Evolutionary conservation across 2,329 filamentous ascomycete species (phyloP).

Genomic region (Trichothecium roseum): DNA sequence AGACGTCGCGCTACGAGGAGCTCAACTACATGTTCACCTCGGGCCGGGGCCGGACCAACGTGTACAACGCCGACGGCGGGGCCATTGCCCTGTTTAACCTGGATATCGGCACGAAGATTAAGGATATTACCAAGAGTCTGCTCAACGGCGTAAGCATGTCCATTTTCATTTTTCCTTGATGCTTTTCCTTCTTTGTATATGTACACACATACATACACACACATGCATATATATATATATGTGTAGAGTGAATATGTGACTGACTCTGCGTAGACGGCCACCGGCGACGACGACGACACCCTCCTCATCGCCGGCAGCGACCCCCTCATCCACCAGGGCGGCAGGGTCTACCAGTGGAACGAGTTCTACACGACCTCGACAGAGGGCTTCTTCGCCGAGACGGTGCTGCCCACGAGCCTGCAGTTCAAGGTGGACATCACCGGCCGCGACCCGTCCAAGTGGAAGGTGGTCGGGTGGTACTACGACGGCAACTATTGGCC

Average conservation of each 20-base stretch:
- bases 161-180: not conserved
- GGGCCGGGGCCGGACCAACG: slow-evolving; percentile 10
- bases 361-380: slow-evolving; percentile 29
- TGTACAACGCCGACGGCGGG: slow-evolving; percentile 17
- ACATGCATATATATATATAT: too few relatives aligned
- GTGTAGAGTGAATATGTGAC: too few relatives aligned
- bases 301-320: slow-evolving; percentile 29
- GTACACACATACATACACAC: too few relatives aligned
- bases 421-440: slow-evolving; percentile 36
- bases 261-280: slow-evolving; percentile 24
- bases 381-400: slow-evolving; percentile 28
- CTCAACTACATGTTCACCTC: slow-evolving; percentile 32
- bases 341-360: slow-evolving; percentile 35
- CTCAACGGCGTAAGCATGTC: slow-evolving; percentile 1
- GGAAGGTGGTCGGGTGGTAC: slow-evolving; percentile 41
- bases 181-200: too few relatives aligned
- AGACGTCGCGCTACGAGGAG: slow-evolving; percentile 24
- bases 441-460: slow-evolving; percentile 36
- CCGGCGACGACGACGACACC: slow-evolving; percentile 29
- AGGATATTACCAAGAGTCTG: not conserved
- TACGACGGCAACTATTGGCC: slow-evolving; percentile 44
- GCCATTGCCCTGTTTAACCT: slow-evolving; percentile 1
- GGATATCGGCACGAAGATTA: not conserved
- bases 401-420: slow-evolving; percentile 34
- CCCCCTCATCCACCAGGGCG: slow-evolving; percentile 28